Conservation (phyloP, 2,329 filamentous ascomycete species). For the Colletotrichum sp. region DNA sequence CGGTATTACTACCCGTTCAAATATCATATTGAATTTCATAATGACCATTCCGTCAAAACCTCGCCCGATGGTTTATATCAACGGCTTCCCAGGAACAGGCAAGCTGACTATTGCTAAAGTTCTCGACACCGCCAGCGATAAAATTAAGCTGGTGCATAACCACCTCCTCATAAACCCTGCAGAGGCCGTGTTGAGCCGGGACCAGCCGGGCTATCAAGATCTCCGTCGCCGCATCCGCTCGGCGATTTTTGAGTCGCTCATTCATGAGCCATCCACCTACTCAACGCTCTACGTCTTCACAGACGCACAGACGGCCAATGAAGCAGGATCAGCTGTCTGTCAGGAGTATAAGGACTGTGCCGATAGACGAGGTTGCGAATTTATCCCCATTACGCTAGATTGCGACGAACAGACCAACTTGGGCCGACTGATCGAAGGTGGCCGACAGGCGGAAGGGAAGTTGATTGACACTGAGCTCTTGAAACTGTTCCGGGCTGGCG, state of each 20-base stretch:
- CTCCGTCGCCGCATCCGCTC: not conserved
- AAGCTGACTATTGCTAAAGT: conserved; percentile 31
- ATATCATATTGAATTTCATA: not conserved
- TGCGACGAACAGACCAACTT: not conserved
- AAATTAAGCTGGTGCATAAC: conserved; percentile 31
- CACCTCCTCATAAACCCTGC: conserved; percentile 30
- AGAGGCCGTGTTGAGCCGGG: not conserved
- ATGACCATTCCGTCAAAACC: not conserved
- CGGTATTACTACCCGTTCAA: not conserved
- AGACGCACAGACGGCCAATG: not conserved
- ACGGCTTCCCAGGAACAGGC: conserved; percentile 34
- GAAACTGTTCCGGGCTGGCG: not conserved
- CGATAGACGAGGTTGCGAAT: not conserved
- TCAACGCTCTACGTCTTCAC: not conserved
- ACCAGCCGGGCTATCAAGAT: not conserved
- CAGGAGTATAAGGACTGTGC: not conserved
- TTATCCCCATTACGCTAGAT: not conserved
- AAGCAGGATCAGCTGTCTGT: not conserved
- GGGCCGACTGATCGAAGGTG: not conserved
- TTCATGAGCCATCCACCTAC: not conserved
- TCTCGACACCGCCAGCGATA: conserved; percentile 21
- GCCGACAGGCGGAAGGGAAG: not conserved
- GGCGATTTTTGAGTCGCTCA: not conserved
- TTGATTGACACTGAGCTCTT: not conserved
- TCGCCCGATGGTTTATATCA: conserved; percentile 27